Evolutionary conservation across 192 early-diverging fungal species (phyloP), one percentile per base, ranked within the genome.

Genomic region (Cetraspora pellucida): DNA sequence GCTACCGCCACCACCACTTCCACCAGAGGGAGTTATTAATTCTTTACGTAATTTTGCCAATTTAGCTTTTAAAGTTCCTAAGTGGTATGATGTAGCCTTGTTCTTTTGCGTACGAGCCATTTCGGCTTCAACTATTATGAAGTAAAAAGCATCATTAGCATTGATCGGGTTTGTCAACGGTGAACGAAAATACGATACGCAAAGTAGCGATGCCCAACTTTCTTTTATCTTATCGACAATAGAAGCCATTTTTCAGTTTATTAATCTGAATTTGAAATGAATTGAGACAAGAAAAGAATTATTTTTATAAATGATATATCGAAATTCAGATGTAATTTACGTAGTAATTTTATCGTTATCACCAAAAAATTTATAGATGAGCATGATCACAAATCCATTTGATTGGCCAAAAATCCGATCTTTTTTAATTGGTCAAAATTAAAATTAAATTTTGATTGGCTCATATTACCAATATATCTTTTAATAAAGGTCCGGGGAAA

Each of bases 41-140:
- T 99, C 96, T 83, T 96, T 91, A 78, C 92, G 86, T 72, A 98
- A 87, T 85, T 99, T 99, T 74, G 97, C 97, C 49, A 99, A 86
- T 87, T 99, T 99, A 78, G 97, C 97, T 84, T 99, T 97, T 75
- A 94, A 87, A 43, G 85, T 85, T 77, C 95, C 97, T 88, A 98
- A 87, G 84, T 98, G 97, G 81, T 91, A 93, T 14, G 94, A 92
- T 23, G 97, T 98, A 78, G 95, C 95, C 85, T 96, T 96, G 86
- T 97, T 97, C 87, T 95, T 96, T 83, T 97, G 95, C 66, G 95
- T 95, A 59, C 89, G 86, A 71, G 92, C 91, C 91, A 93, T 93
- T 84, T 94, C 95, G 88, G 87, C 88, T 89, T 97, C 82, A 79
- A 84, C 72, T 74, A 47, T 27, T 13, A 19, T 45, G 21, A n/a